Base-by-base conservation (phyloP, 768 basidiomycete species). In the Suillus plorans region DNA sequence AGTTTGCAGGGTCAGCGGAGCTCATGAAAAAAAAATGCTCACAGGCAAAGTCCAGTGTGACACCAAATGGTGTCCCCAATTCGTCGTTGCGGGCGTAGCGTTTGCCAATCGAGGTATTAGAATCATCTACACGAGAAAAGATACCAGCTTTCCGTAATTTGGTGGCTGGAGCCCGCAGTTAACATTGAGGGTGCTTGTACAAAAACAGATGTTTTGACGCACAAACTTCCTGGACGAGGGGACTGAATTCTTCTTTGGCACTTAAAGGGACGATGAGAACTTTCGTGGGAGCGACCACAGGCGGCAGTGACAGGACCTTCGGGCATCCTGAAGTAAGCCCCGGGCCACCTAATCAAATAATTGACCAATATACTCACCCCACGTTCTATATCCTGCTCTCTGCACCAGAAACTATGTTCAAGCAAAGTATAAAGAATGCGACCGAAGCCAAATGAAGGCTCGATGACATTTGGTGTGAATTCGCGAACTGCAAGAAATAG, bases 71-170 rank as follows among this genome's bases (percentile, higher is more conserved):
- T 37, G 97, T 99, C 68, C 97, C 97, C 53, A 99, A 85, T 79
- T 99, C 97, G 78, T 99, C 97, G 78, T 99, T 99, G 64, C 97
- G 87, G 14, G 97, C 89, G 79, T 99, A 99, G 16, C 97, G 94
- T 80, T 93, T 96, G 49, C 97, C 97, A 73, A 99, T 99, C 9
- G 94, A 90, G 41, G 91, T 89, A 70, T 90, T 92, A 28, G 96
- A 99, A 74, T 99, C 97, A 75, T 99, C 97, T 3, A 99, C 96
- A 60, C 95, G 86, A 57, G 93, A 90, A 74, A 95, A 94, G 61
- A 99, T 85, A 66, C 97, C 97, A 9, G 90, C 90, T 73, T 85
- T 85, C 69, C 97, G 90, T 72, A 99, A 81, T 75, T 95, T 93
- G 41, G 86, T 82, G 57, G 96, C 96, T 97, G 78, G 67, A 36